These are phyloP conservation scores for Solanum paucissectum DNA, from an alignment of 257 asterid genomes.

Conservation along the genomic window DNA sequence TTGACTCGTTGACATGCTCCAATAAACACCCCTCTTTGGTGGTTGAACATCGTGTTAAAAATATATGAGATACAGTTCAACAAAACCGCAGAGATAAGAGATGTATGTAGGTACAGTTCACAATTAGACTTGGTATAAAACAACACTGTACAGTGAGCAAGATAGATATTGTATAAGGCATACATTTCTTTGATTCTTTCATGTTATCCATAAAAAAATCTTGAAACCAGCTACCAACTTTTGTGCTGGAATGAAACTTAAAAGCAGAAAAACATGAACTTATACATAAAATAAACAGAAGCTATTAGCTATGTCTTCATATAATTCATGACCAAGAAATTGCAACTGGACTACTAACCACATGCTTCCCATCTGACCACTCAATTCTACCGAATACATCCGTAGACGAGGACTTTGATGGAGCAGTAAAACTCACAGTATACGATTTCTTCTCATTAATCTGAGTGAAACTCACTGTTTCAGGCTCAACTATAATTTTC, in stretches of 20 bases:
- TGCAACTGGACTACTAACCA: slow-evolving; percentile 79
- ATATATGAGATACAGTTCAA: background rate
- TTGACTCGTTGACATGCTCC: background rate
- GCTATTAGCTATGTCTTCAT: background rate
- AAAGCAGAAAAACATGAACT: background rate
- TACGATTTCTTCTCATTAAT: slow-evolving; percentile 57
- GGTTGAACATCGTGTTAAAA: background rate
- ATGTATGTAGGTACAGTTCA: background rate
- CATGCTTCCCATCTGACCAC: slow-evolving; percentile 85
- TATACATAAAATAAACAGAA: background rate
- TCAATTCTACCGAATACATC: slow-evolving; percentile 63
- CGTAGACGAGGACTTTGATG: slow-evolving; percentile 39
- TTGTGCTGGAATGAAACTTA: background rate
- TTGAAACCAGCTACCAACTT: background rate
- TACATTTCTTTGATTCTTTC: background rate
- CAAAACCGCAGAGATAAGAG: background rate
- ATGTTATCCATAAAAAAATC: background rate
- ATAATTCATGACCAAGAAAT: slow-evolving; percentile 44
- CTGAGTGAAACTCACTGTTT: slow-evolving; percentile 34
- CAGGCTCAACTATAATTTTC: slow-evolving; percentile 59
- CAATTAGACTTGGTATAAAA: background rate
- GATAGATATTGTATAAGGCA: background rate
- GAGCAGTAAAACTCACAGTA: slow-evolving; percentile 45
- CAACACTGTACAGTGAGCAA: background rate
- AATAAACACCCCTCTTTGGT: background rate